Conservation (phyloP, 495 filamentous ascomycete genomes). For the Chaetomium tenue region DNA sequence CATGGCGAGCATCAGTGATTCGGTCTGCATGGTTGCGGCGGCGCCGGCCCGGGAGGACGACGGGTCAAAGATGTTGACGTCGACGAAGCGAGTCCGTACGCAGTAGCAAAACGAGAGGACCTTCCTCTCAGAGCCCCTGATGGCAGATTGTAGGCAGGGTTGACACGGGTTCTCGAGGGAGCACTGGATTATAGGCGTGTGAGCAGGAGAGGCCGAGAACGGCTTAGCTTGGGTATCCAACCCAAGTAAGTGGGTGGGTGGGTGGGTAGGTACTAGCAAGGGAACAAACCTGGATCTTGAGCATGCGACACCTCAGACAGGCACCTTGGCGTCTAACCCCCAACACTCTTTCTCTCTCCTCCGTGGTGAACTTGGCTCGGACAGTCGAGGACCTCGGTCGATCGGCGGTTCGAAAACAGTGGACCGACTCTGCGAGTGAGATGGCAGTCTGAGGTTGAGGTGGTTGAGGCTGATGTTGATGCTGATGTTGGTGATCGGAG, state of each 20-base stretch:
- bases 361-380: constrained; percentile 58
- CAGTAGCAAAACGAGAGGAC: constrained; percentile 34
- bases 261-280: too few species aligned
- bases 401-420: constrained; percentile 21
- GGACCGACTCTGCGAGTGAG: constrained; percentile 26
- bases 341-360: constrained; percentile 62
- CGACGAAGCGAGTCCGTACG: constrained; percentile 29
- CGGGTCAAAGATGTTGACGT: constrained; percentile 35
- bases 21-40: constrained; percentile 29
- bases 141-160: constrained; percentile 29
- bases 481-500: not conserved
- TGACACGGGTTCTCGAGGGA: constrained; percentile 31
- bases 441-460: not conserved
- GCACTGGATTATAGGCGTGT: constrained; percentile 22
- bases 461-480: too few species aligned
- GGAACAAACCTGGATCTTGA: constrained; percentile 52
- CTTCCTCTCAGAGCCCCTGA: constrained; percentile 28
- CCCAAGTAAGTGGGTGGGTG: not conserved
- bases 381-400: not conserved
- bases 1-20: constrained; percentile 28
- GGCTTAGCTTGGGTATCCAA: not conserved
- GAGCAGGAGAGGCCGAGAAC: not conserved
- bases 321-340: constrained; percentile 68
- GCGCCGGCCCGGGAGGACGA: not conserved
- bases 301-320: constrained; percentile 69